Evolutionary conservation across 306 rosid genomes (phyloP), one percentile per base, ranked within the genome.

Genomic region (Inga leiocalycina): DNA sequence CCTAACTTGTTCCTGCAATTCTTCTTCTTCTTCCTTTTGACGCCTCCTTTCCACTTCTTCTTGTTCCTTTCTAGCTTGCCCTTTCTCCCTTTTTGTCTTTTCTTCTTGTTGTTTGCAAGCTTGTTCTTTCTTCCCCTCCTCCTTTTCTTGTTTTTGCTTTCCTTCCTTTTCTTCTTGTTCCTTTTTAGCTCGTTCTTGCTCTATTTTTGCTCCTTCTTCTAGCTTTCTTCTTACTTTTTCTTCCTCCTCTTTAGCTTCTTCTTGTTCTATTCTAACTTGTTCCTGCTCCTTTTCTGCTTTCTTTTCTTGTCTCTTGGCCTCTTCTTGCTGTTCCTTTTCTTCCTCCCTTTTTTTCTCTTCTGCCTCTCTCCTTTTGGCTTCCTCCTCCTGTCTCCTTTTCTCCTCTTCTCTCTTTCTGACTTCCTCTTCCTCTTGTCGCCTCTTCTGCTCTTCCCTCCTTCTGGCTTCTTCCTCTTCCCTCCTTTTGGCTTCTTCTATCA

Each of bases 401-500:
- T 37, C 14, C n/a, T 17, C 11, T n/a, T 24, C 62, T 80, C 27
- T 69, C 72, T 9, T 37, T 13, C 59, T 65, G 2, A 6, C 70
- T 27, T 27, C 30, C 30, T 27, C 30, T 39, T 45, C 65, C 2
- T 66, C 71, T 66, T 27, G 66, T 77, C 4, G 44, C 68, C 41
- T 62, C 4, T 8, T 32, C 8, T 64, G 4, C n/a, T 7, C 75
- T 44, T 24, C 27, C 48, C 19, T 44, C 48, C 17, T 41, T 27
- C 19, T 64, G 19, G 69, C 19, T 64, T 64, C 69, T 12, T 62
- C 68, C 68, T 62, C 68, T 27, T 59, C 71, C 44, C 61, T 54
- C 35, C 6, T 49, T 16, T 9, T 57, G 1, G 24, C 75, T 19
- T 74, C 85, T 3, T 79, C 89, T 3, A 78, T 79, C 97, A 91